Base-by-base conservation (phyloP, 805 yeast genomes). In the Naumovozyma baii region DNA sequence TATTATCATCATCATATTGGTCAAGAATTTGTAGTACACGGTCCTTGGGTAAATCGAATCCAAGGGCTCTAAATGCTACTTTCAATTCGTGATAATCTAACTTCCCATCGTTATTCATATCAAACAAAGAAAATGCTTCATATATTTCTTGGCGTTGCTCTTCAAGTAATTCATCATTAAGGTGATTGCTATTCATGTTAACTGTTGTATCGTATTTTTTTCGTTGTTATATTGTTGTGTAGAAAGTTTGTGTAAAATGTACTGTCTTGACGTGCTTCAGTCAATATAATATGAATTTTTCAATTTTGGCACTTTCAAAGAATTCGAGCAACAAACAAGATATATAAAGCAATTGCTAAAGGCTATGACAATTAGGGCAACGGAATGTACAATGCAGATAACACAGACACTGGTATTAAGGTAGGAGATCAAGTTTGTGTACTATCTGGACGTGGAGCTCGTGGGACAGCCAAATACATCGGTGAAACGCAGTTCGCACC, bases 11-110 rank as follows among this genome's bases (percentile, higher is more conserved):
- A 57, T 83, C 92, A 54, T 83, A 88, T 54, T 82, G 88, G 39
- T 78, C 81, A 35, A 92, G 80, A 17, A 86, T 72, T 36, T 78
- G 78, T 45, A 82, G 68, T 3, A 90, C 83, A 41, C 83, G 86
- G 45, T 78, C 72, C 51, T 87, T 78, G 20, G 82, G 65, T 51
- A 83, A 71, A 37, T 85, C 95, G 55, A 92, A 90, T 19, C 96
- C 97, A 31, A 92, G 68, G 0, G 98, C 98, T 39, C 94, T 67
- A 67, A 92, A 76, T 0, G 98, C 96, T 15, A 87, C 95, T 62
- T 86, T 88, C 47, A 86, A 68, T 52, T 90, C 97, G 54, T 92
- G 97, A 59, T 83, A 90, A 53, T 92, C 96, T 38, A 92, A 69
- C 48, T 70, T 73, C 3, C 96, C 94, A 59, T 92, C 97, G 43